Base-by-base conservation (phyloP, 2,329 filamentous ascomycete genomes). In the Penicillium freii region DNA sequence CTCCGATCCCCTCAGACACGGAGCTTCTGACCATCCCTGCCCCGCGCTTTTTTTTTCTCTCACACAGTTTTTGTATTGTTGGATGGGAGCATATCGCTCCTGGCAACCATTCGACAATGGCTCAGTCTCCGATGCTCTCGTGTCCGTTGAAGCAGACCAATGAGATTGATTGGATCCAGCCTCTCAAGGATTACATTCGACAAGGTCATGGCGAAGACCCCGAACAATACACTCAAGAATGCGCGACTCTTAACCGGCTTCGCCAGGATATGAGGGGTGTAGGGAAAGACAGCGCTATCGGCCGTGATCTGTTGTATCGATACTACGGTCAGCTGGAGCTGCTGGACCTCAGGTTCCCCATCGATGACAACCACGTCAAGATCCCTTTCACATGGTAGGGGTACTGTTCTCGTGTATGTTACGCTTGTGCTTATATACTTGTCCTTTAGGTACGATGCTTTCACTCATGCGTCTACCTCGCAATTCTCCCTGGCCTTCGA, bases 321-420 rank as follows among this genome's bases (percentile, higher is more conserved):
- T 99, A 99, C 78, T 99, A 99, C 73, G 94, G 93, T 40, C 94
- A 99, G 78, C 84, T 99, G 58, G 94, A 99, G 78, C 82, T 99
- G 51, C 80, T 99, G 61, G 94, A 99, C 75, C 79, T 99, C 69
- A 84, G 94, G 60, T 99, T 99, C 71, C 95, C 95, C 0, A 92
- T 99, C 45, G 94, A 99, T 68, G 94, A 99, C 79, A 94, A 96
- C 71, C 93, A 99, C 72, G 97, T 99, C 79, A 97, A 97, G 79
- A 96, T 99, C 69, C 91, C 90, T 8, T 99, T 99, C 73, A 97
- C 93, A 63, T 99, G 94, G 94, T 96, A 84, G 62, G 78, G 62
- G 78, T 21, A 29, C 43, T 56, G 48, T 36, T 34, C 19, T 33
- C 7, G 42, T 17, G 19, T 46, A 2, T 17, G 23, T n/a, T 27